Percentiles rank a stretch among this genome's conserved stretches.
phyloP scores from a whole-genome alignment of 805 yeast species.

The Pichia paraexigua region DNA sequence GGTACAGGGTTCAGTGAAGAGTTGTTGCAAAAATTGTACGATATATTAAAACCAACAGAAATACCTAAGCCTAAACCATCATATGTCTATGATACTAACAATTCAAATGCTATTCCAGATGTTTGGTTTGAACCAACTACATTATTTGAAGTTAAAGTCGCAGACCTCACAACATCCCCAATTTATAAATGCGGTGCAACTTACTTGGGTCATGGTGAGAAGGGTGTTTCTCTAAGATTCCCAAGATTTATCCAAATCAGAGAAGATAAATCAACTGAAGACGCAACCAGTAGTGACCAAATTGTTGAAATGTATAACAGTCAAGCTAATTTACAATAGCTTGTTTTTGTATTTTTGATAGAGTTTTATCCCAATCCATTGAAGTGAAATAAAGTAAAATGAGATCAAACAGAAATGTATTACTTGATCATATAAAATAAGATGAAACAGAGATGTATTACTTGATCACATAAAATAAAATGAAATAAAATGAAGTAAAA shows the following conservation, averaged over 20 bases:
- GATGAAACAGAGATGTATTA: too few species aligned
- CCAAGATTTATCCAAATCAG: conserved; percentile 80
- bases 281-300: conserved; percentile 81
- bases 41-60: conserved; percentile 53
- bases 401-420: too few species aligned
- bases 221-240: conserved; percentile 81
- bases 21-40: conserved; percentile 52
- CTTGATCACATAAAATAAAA: too few species aligned
- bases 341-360: not conserved
- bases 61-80: conserved; percentile 56
- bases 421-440: too few species aligned
- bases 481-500: too few species aligned
- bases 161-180: conserved; percentile 86
- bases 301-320: conserved; percentile 76
- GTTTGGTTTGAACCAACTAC: conserved; percentile 90
- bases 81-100: conserved; percentile 51
- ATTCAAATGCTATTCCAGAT: conserved; percentile 72
- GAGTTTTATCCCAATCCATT: too few species aligned
- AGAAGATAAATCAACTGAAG: conserved; percentile 79
- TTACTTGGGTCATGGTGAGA: conserved; percentile 44
- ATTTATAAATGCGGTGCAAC: conserved; percentile 79
- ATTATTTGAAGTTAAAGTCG: conserved; percentile 84
- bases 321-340: conserved; percentile 40
- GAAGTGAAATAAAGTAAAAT: too few species aligned
- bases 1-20: conserved; percentile 97